Conservation (phyloP, 768 basidiomycete genomes). For the Podaxis rugospora region DNA sequence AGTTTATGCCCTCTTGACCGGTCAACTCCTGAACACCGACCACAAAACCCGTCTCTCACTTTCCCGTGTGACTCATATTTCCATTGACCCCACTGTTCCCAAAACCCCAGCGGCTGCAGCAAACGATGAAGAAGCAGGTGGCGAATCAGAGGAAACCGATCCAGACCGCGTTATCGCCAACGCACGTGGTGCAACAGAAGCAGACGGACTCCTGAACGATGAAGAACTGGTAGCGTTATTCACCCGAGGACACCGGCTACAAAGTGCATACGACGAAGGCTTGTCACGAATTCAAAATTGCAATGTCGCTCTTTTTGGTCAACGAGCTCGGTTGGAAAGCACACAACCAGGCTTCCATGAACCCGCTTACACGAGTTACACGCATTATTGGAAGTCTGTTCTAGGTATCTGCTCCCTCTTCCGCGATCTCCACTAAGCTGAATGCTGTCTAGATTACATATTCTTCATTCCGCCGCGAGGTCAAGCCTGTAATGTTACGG, state of each 20-base stretch:
- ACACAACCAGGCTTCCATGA: conserved; percentile 56
- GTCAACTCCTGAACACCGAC: conserved; percentile 46
- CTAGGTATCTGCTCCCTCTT: conserved; percentile 46
- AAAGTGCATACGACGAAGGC: conserved; percentile 70
- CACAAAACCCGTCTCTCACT: conserved; percentile 49
- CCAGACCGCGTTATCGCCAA: conserved; percentile 72
- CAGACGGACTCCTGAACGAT: conserved; percentile 68
- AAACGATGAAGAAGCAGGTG: conserved; percentile 34
- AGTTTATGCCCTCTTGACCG: conserved; percentile 73
- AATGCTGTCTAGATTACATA: conserved; percentile 70
- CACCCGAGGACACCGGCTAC: conserved; percentile 29
- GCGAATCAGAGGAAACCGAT: conserved; percentile 48
- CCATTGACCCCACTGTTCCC: conserved; percentile 59
- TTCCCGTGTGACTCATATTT: conserved; percentile 71
- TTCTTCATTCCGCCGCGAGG: conserved; percentile 58
- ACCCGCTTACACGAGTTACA: conserved; percentile 86
- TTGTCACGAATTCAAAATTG: conserved; percentile 19
- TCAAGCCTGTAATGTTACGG: conserved; percentile 32
- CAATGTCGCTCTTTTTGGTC: conserved; percentile 43
- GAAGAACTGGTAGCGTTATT: conserved; percentile 53
- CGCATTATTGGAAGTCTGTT: conserved; percentile 80
- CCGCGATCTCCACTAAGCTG: not conserved
- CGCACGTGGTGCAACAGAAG: conserved; percentile 51
- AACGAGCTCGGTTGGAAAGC: conserved; percentile 34
- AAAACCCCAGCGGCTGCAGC: conserved; percentile 15